A percentile compares a stretch with the other conserved stretches of the same genome.
Conservation (phyloP, 2,329 filamentous ascomycete genomes). For the Parafenestella ontariensis region DNA sequence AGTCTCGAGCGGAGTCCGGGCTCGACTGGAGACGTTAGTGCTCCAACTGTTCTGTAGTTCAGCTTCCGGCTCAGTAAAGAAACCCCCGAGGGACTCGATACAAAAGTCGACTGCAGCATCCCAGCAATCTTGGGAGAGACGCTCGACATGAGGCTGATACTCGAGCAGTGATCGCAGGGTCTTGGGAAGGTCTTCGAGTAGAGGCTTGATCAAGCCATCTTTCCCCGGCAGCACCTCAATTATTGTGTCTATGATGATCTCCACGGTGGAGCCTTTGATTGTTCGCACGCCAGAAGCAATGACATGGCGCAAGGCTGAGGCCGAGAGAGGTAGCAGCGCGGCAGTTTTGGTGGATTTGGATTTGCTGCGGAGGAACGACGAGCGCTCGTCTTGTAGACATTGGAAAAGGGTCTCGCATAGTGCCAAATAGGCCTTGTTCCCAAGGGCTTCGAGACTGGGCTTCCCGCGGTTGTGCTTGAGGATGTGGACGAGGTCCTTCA, state of each 20-base stretch:
- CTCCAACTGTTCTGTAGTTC: conserved; percentile 37
- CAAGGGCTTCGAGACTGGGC: conserved; percentile 57
- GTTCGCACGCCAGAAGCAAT: conserved; percentile 72
- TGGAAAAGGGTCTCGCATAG: conserved; percentile 84
- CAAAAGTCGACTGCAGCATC: conserved; percentile 74
- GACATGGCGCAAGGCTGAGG: conserved; percentile 73
- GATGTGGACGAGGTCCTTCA: conserved; percentile 64
- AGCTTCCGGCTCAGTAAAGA: conserved; percentile 33
- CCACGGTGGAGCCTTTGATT: conserved; percentile 78
- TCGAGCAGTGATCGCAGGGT: conserved; percentile 73
- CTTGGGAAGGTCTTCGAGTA: conserved; percentile 81
- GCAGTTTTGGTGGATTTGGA: conserved; percentile 46
- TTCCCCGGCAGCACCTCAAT: conserved; percentile 72
- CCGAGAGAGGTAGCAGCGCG: conserved; percentile 70
- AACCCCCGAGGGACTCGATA: conserved; percentile 62
- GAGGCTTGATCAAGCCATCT: conserved; percentile 71
- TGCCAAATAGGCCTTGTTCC: conserved; percentile 79
- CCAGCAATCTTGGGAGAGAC: conserved; percentile 75
- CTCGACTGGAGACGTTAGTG: conserved; percentile 37
- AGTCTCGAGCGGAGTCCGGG: conserved; percentile 41
- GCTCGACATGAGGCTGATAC: conserved; percentile 79
- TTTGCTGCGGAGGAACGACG: conserved; percentile 61
- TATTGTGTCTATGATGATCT: conserved; percentile 81
- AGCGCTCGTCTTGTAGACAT: conserved; percentile 71
- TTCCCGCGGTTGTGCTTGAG: conserved; percentile 60